Conservation (phyloP, 2,329 filamentous ascomycete genomes). For the Aspergillus persii region DNA sequence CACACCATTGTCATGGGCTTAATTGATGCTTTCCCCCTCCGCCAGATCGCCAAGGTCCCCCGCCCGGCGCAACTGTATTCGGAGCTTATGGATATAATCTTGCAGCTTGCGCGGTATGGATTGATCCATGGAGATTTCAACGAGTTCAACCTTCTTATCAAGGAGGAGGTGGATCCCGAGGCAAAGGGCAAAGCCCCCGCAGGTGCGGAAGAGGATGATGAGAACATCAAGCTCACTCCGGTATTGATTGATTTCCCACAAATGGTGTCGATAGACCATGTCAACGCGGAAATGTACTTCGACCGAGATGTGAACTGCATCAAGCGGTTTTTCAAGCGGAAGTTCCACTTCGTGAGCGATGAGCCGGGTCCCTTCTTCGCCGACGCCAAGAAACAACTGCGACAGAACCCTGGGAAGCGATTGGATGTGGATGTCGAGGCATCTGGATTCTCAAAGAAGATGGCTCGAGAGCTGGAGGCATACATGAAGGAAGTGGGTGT, state of each 20-base stretch:
- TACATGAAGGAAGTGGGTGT: conserved; percentile 76
- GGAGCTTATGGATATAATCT: conserved; percentile 83
- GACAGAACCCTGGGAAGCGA: conserved; percentile 62
- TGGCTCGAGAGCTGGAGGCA: conserved; percentile 87
- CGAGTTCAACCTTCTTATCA: conserved; percentile 96
- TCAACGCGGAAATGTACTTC: conserved; percentile 95
- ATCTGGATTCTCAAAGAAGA: conserved; percentile 94
- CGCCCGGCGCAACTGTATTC: conserved; percentile 83
- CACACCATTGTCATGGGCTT: conserved; percentile 97
- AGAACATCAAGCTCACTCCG: conserved; percentile 62
- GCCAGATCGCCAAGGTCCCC: conserved; percentile 80
- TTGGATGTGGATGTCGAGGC: conserved; percentile 88
- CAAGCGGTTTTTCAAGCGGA: conserved; percentile 86
- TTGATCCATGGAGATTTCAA: conserved; percentile 98
- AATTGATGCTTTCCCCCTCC: conserved; percentile 85
- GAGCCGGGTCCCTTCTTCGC: conserved; percentile 81
- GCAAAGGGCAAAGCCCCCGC: conserved; percentile 38
- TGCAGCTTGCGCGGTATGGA: conserved; percentile 78
- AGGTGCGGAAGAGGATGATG: conserved; percentile 26
- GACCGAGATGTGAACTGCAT: conserved; percentile 94
- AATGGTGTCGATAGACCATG: conserved; percentile 93
- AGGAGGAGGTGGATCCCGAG: conserved; percentile 58
- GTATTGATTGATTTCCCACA: conserved; percentile 97
- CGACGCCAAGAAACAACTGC: conserved; percentile 72
- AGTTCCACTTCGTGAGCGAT: conserved; percentile 83